Percentiles rank a stretch among this genome's conserved stretches.
These are phyloP conservation scores for Candida endomychidarum DNA, from an alignment of 805 yeast genomes.

Conservation along the genomic window DNA sequence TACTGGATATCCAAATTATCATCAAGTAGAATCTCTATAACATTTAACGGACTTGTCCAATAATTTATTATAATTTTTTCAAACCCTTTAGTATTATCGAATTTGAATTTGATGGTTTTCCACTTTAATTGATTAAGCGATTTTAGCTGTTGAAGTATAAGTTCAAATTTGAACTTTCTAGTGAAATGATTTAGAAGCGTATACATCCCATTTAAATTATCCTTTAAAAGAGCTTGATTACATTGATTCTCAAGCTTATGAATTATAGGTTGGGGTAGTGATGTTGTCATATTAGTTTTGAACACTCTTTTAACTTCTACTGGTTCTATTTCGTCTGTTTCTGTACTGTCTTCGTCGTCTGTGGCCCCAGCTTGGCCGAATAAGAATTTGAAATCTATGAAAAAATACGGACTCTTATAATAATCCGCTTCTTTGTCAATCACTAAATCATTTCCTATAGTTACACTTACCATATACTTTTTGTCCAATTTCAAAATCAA, in stretches of 20 bases:
- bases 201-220: slow-evolving; percentile 53
- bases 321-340: neutral
- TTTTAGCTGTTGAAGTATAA: slow-evolving; percentile 50
- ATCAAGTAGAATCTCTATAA: slow-evolving; percentile 62
- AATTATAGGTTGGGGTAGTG: slow-evolving; percentile 30
- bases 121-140: slow-evolving; percentile 48
- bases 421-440: slow-evolving; percentile 51
- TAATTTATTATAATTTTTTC: slow-evolving; percentile 58
- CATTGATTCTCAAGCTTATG: slow-evolving; percentile 53
- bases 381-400: slow-evolving; percentile 72
- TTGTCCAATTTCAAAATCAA: slow-evolving; percentile 61
- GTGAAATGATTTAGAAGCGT: slow-evolving; percentile 58
- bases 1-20: slow-evolving; percentile 47
- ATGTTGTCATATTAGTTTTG: slow-evolving; percentile 22
- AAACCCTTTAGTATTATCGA: slow-evolving; percentile 45
- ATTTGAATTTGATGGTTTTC: slow-evolving; percentile 61
- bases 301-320: neutral
- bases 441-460: slow-evolving; percentile 60
- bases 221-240: slow-evolving; percentile 49
- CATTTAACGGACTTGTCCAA: slow-evolving; percentile 58
- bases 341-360: neutral
- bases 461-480: slow-evolving; percentile 62
- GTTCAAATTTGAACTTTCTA: slow-evolving; percentile 61
- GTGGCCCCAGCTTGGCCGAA: slow-evolving; percentile 45
- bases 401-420: slow-evolving; percentile 60